Base-by-base conservation (phyloP, 2,329 filamentous ascomycete genomes). In the Neonectria sp. region DNA sequence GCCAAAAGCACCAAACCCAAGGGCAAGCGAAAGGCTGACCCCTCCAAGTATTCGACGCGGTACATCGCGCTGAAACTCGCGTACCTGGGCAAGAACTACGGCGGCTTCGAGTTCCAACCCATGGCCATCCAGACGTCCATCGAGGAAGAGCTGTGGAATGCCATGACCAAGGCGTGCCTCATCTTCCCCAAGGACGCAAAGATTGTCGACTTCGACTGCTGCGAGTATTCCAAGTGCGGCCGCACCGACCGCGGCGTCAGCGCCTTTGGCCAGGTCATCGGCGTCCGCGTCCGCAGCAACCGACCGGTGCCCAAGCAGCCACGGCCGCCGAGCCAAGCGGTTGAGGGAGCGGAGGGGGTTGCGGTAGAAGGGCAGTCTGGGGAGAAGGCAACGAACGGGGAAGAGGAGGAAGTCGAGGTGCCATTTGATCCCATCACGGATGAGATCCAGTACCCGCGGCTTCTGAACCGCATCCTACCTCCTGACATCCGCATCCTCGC, bases 201-300 rank as follows among this genome's bases (percentile, higher is more conserved):
- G 11, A 82, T 88, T 60, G 85, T 98, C 29, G 92, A 93, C 79
- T 97, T 94, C 88, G 90, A 93, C 37, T 91, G 91, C 8, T 95
- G 91, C 80, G 93, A 97, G 68, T 99, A 98, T 80, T 95, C 93
- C 40, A 99, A 99, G 81, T 98, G 95, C 77, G 96, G 96, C 2
- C 88, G 96, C 69, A 99, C 96, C 21, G 96, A 99, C 79, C 88
- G 91, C 60, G 96, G 96, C 13, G 96, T 99, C 40, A 98, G 95
- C 80, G 95, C 96, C 3, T 99, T 99, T 83, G 96, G 96, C 0
- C 96, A 99, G 83, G 96, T 99, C 64, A 90, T 99, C 76, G 93
- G 91, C 1, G 83, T 99, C 46, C 85, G 92, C 62, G 91, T 99
- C 17, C 87, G 95, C 77, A 98, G 95, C 80, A 93, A 92, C 74